Percentiles rank a stretch among this genome's conserved stretches.
Evolutionary conservation across 495 filamentous ascomycete species (phyloP).

Genomic region (Elasticomyces elasticus): DNA sequence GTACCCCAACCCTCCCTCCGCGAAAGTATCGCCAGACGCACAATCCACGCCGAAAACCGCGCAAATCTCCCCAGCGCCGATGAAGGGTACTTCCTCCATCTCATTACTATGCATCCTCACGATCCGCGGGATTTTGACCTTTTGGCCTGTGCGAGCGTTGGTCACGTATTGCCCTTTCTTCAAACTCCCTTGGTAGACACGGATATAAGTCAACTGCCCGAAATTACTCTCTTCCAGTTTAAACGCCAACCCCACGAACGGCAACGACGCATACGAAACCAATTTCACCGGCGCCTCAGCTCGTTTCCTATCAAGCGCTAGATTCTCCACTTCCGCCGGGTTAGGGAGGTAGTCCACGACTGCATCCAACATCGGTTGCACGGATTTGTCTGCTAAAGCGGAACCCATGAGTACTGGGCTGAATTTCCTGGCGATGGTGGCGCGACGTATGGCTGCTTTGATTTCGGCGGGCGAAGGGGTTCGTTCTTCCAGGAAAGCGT

Average conservation of each 20-base stretch:
- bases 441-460: conserved; percentile 77
- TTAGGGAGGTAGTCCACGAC: conserved; percentile 96
- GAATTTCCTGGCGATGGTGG: conserved; percentile 83
- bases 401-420: conserved; percentile 94
- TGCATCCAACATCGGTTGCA: conserved; percentile 95
- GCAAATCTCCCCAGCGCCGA: conserved; percentile 94
- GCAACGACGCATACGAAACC: conserved; percentile 81
- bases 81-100: conserved; percentile 90
- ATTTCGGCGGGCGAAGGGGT: conserved; percentile 70
- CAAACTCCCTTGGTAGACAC: conserved; percentile 91
- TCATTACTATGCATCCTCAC: conserved; percentile 99
- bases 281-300: conserved; percentile 72
- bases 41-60: conserved; percentile 98
- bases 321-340: conserved; percentile 78
- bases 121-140: conserved; percentile 92
- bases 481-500: conserved; percentile 83
- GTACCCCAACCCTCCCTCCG: conserved; percentile 86
- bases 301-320: conserved; percentile 74
- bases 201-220: conserved; percentile 95
- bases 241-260: conserved; percentile 94
- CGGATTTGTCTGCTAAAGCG: conserved; percentile 84
- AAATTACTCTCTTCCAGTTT: conserved; percentile 99
- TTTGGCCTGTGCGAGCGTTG: conserved; percentile 91
- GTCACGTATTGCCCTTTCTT: conserved; percentile 82
- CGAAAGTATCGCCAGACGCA: conserved; percentile 96